Evolutionary conservation across 139 green algal genomes (phyloP), one percentile per base, ranked within the genome.

Genomic region (Marvania coccoides): DNA sequence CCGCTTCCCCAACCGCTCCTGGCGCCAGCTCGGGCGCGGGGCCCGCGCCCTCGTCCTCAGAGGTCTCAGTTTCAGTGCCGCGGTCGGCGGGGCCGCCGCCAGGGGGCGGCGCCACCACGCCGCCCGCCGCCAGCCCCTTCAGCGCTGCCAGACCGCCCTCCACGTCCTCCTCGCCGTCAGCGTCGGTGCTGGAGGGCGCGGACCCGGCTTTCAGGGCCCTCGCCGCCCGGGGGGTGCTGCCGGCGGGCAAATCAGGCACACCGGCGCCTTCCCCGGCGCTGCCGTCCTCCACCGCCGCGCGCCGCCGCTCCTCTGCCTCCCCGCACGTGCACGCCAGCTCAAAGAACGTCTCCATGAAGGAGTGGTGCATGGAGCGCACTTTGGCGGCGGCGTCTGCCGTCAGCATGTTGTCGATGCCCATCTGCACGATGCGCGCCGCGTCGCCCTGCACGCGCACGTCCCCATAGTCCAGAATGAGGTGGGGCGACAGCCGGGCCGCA

Each of bases 311-410:
- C 64, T 73, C 71, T 0, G 71, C 71, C 13, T 53, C 71, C 36
- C 36, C 56, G 37, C 71, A 78, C 28, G 28, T 35, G 58, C 71
- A 78, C 12, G 71, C 71, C 58, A 95, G 61, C 33, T 84, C 85
- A 62, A 98, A 94, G 61, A 96, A 88, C 1, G 81, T 70, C 81
- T 99, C 93, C 13, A 98, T 53, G 15, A 95, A 85, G 13, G 62
- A 53, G 31, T 78, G 71, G 64, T 67, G 63, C 12, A 78, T 48
- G n/a, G 55, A n/a, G 36, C 71, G 65, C 34, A 78, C 58, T 59
- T 70, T 72, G 33, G 55, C 38, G n/a, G 63, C 58, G 9, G 69
- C 62, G 38, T 78, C 71, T 2, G 15, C 24, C 4, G 45, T 63
- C 19, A 69, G 45, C 39, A 61, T 54, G 57, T 53, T 73, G 55